phyloP scores from a whole-genome alignment of 139 green algal species.

The Chlorella sorokiniana region DNA sequence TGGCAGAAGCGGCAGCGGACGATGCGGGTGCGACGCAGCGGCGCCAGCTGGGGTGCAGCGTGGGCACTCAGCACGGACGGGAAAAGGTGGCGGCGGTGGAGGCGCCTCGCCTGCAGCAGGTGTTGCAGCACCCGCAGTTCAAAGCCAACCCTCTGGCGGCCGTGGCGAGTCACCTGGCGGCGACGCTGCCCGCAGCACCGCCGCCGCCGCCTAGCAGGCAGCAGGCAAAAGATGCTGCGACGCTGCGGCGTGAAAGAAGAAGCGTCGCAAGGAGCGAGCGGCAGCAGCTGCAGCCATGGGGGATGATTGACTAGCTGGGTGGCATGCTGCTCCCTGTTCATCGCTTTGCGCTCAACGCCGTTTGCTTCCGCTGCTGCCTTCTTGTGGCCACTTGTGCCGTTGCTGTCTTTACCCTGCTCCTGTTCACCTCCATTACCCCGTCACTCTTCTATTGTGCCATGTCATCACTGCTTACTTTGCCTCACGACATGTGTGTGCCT shows the following conservation, averaged over 20 bases:
- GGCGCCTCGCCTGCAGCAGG: conserved; percentile 43
- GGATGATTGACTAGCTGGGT: conserved; percentile 8
- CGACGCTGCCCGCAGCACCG: conserved; percentile 51
- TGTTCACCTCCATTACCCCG: too few species aligned
- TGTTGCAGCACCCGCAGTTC: conserved; percentile 57
- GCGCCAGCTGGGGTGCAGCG: not conserved
- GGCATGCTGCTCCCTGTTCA: not conserved
- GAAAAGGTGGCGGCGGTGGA: conserved; percentile 38
- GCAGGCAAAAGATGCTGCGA: not conserved
- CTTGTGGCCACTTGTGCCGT: too few species aligned
- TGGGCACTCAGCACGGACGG: conserved; percentile 14
- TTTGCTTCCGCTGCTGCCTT: too few species aligned
- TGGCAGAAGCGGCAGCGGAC: conserved; percentile 5
- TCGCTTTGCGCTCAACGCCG: too few species aligned
- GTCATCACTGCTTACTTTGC: too few species aligned
- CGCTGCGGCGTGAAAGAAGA: conserved; percentile 27
- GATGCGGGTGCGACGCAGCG: not conserved
- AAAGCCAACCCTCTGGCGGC: conserved; percentile 52
- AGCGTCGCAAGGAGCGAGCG: conserved; percentile 23
- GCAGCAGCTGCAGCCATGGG: not conserved
- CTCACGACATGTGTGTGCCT: too few species aligned
- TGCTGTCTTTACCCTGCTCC: too few species aligned
- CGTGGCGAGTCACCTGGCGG: conserved; percentile 49
- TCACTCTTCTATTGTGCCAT: too few species aligned
- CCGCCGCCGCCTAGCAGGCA: not conserved